phyloP scores from a whole-genome alignment of 441 rosid genomes.

The Erysimum cheiri region DNA sequence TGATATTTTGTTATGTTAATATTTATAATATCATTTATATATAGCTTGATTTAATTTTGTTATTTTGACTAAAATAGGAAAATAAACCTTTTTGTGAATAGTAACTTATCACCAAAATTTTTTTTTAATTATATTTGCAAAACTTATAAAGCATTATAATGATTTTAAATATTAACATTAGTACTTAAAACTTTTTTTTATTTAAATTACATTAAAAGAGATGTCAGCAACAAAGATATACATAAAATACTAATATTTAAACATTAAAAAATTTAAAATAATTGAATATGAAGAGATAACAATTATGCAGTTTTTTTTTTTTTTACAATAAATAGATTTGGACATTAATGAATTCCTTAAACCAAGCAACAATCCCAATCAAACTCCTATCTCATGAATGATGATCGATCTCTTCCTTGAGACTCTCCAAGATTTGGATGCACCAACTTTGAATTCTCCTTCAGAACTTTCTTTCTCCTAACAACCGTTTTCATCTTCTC shows the following conservation, averaged over 20 bases:
- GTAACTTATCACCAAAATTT: no score
- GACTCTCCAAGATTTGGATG: conserved; percentile 42
- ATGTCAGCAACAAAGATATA: background rate
- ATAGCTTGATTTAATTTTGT: no score
- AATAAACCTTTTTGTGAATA: no score
- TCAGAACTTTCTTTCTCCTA: background rate
- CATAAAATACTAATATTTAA: background rate
- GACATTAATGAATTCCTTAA: background rate
- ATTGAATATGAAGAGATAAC: background rate
- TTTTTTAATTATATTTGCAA: no score
- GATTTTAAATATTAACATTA: no score
- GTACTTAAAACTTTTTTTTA: no score
- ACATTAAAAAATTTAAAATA: background rate
- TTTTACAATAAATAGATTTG: background rate
- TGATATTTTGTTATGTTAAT: no score
- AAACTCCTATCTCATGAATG: conserved; percentile 19
- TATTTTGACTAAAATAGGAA: no score
- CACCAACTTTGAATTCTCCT: conserved; percentile 30
- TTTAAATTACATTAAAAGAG: background rate
- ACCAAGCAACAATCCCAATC: conserved; percentile 12
- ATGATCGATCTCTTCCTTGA: conserved; percentile 33
- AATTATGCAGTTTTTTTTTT: background rate
- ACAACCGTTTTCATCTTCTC: background rate
- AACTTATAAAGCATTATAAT: no score
- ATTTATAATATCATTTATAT: no score